Conservation (phyloP, 305 asterid species). For the Nicotiana rustica region DNA sequence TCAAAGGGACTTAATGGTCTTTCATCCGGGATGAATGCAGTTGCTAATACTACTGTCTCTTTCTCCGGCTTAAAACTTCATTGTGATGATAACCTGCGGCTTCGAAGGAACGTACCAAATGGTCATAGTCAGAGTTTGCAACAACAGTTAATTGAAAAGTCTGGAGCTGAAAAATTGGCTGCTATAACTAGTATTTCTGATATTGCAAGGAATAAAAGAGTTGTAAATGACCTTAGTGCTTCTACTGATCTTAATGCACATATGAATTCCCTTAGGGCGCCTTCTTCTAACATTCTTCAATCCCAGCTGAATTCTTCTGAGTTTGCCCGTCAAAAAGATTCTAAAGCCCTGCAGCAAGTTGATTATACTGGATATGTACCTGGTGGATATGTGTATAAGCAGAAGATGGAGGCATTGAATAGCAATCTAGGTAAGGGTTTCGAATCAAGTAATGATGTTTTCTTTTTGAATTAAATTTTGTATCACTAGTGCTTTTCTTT, state of each 20-base stretch:
- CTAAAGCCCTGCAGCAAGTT: constrained; percentile 49
- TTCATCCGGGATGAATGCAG: constrained; percentile 58
- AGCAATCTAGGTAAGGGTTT: constrained; percentile 37
- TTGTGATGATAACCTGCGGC: constrained; percentile 44
- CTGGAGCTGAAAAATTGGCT: constrained; percentile 51
- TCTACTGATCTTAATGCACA: constrained; percentile 48
- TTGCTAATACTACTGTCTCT: constrained; percentile 63
- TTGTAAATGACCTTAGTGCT: constrained; percentile 37
- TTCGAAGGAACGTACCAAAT: constrained; percentile 48
- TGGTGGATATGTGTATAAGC: constrained; percentile 40
- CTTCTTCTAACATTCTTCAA: constrained; percentile 67
- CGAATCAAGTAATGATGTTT: neutral
- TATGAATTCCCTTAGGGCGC: constrained; percentile 58
- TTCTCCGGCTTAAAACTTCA: constrained; percentile 56
- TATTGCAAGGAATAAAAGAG: constrained; percentile 49
- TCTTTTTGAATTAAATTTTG: neutral
- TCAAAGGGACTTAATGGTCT: constrained; percentile 45
- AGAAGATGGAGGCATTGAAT: constrained; percentile 37
- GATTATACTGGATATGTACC: constrained; percentile 41
- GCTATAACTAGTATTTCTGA: constrained; percentile 45
- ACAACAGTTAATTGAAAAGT: constrained; percentile 49
- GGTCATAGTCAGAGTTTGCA: constrained; percentile 48
- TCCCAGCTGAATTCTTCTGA: constrained; percentile 54
- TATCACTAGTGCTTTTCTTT: constrained; percentile 2
- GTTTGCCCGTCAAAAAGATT: constrained; percentile 49